Evolutionary conservation across 2,329 filamentous ascomycete species (phyloP).

Genomic region (Cyclaneusma minus): DNA sequence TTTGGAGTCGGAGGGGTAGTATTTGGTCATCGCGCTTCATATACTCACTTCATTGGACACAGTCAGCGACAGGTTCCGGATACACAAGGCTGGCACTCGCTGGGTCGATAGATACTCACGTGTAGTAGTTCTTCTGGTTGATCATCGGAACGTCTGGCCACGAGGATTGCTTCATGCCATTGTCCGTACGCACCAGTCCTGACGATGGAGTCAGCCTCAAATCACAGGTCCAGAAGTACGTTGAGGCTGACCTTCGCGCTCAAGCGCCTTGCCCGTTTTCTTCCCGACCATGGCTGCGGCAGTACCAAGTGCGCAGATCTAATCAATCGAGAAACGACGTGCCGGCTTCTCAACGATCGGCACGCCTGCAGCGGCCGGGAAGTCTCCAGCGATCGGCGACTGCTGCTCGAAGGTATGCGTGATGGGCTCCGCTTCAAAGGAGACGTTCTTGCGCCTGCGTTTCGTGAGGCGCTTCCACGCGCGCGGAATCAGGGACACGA

Average conservation of each 20-base stretch:
- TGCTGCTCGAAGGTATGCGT: too few relatives aligned
- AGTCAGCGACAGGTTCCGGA: background rate
- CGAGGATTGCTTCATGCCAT: constrained; percentile 88
- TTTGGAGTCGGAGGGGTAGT: constrained; percentile 73
- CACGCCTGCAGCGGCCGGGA: too few relatives aligned
- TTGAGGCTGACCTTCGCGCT: constrained; percentile 16
- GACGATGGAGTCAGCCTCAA: constrained; percentile 5
- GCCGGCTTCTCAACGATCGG: too few relatives aligned
- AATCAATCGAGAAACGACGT: too few relatives aligned
- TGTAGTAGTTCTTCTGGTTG: constrained; percentile 99
- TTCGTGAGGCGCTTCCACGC: too few relatives aligned
- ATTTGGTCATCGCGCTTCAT: constrained; percentile 97
- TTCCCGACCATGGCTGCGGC: constrained; percentile 22
- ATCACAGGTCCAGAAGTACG: constrained; percentile 1
- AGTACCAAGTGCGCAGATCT: too few relatives aligned
- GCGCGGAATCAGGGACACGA: too few relatives aligned
- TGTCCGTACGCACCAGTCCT: constrained; percentile 95
- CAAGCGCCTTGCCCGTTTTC: constrained; percentile 19
- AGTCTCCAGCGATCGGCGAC: too few relatives aligned
- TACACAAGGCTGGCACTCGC: background rate
- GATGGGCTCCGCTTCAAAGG: too few relatives aligned
- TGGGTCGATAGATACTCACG: too few relatives aligned
- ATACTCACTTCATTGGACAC: constrained; percentile 61
- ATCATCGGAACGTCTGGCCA: constrained; percentile 91
- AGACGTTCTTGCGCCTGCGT: too few relatives aligned